Conservation (phyloP, 352 stramenopile genomes). For the Phytophthora sp. region DNA sequence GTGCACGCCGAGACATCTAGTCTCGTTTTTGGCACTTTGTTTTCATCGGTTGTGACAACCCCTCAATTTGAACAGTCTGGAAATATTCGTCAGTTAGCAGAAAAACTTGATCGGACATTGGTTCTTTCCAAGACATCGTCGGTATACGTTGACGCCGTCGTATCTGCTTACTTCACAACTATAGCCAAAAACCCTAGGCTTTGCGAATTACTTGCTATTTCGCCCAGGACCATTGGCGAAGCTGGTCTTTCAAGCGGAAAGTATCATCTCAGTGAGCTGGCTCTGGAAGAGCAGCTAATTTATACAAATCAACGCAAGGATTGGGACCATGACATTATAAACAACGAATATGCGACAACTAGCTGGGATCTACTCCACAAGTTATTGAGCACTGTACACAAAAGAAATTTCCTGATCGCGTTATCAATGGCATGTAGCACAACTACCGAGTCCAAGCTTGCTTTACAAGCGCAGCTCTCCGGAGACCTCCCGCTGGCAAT, state of each 20-base stretch:
- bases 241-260: constrained; percentile 69
- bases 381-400: constrained; percentile 65
- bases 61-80: constrained; percentile 36
- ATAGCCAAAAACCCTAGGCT: constrained; percentile 40
- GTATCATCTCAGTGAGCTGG: constrained; percentile 62
- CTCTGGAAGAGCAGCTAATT: constrained; percentile 72
- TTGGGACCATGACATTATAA: not conserved
- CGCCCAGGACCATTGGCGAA: constrained; percentile 47
- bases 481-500: constrained; percentile 78
- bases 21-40: constrained; percentile 49
- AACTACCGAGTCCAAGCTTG: constrained; percentile 57
- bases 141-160: constrained; percentile 40
- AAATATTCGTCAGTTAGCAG: constrained; percentile 10
- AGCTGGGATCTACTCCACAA: constrained; percentile 82
- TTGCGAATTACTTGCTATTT: constrained; percentile 39
- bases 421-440: constrained; percentile 60
- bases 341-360: constrained; percentile 32
- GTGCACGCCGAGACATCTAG: constrained; percentile 51
- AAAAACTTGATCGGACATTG: constrained; percentile 27
- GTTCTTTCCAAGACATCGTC: constrained; percentile 32
- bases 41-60: constrained; percentile 49
- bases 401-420: constrained; percentile 68
- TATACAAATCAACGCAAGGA: constrained; percentile 16
- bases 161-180: constrained; percentile 57
- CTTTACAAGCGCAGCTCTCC: constrained; percentile 65